These are phyloP conservation scores for Fusarium drepaniforme DNA, from an alignment of 2,329 filamentous ascomycete genomes.

Conservation along the genomic window DNA sequence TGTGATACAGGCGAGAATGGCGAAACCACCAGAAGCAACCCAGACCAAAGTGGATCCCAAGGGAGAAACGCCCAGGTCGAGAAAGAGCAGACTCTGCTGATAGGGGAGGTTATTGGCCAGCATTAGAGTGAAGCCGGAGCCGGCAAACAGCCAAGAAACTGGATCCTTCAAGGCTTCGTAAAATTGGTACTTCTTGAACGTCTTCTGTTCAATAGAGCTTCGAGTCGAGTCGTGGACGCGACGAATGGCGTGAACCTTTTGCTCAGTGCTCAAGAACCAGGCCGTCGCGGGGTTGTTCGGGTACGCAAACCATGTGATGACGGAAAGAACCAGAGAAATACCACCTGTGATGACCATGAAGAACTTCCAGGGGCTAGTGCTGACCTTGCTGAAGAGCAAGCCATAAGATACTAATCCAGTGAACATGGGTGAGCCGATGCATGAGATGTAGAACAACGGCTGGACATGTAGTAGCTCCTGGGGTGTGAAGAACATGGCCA, in stretches of 20 bases:
- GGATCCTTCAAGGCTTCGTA: conserved; percentile 46
- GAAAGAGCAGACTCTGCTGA: conserved; percentile 44
- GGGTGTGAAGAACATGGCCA: conserved; percentile 17
- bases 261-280: conserved; percentile 41
- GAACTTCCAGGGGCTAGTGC: conserved; percentile 29
- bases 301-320: conserved; percentile 25
- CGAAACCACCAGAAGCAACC: conserved; percentile 29
- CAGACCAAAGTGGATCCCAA: conserved; percentile 28
- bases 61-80: conserved; percentile 26
- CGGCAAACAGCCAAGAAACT: conserved; percentile 47
- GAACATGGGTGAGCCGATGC: conserved; percentile 32
- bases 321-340: conserved; percentile 22
- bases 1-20: conserved; percentile 25
- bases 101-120: conserved; percentile 55
- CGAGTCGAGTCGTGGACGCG: conserved; percentile 46
- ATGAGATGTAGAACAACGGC: conserved; percentile 28
- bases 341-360: conserved; percentile 33
- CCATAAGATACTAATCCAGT: conserved; percentile 29
- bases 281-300: conserved; percentile 28
- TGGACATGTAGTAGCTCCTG: conserved; percentile 25
- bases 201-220: conserved; percentile 51
- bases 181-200: conserved; percentile 48
- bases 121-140: conserved; percentile 50
- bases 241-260: conserved; percentile 46
- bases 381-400: conserved; percentile 21